Evolutionary conservation across 2,329 filamentous ascomycete genomes (phyloP).

Genomic region (Ceratocystis variospora): DNA sequence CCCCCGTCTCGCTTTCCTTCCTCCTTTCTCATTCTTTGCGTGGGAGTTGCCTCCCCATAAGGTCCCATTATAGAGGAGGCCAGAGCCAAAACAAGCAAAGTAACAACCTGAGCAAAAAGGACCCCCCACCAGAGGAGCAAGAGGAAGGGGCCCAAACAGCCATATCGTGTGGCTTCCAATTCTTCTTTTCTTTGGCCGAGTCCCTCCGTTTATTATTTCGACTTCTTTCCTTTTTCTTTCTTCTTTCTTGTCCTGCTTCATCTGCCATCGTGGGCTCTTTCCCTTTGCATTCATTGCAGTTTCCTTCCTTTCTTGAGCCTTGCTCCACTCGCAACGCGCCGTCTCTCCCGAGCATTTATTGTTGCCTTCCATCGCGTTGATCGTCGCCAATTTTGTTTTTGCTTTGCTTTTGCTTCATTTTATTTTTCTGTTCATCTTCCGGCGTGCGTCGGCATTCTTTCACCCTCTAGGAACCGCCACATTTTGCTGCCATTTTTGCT

Average conservation of each 20-base stretch:
- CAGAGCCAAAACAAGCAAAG: constrained; percentile 8
- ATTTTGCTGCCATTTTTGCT: neutral
- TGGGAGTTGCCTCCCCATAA: neutral
- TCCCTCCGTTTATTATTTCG: constrained; percentile 2
- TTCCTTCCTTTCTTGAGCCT: constrained; percentile 20
- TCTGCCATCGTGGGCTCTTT: constrained; percentile 14
- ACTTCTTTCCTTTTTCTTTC: neutral
- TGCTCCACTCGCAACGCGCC: too few species aligned
- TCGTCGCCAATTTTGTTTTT: constrained; percentile 22
- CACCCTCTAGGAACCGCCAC: constrained; percentile 10
- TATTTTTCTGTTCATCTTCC: constrained; percentile 7
- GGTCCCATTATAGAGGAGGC: neutral
- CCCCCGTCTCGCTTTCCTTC: neutral
- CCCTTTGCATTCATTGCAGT: constrained; percentile 17
- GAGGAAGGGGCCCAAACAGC: constrained; percentile 7
- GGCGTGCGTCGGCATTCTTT: constrained; percentile 11
- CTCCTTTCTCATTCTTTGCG: neutral
- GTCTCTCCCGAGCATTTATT: constrained; percentile 20
- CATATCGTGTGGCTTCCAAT: neutral
- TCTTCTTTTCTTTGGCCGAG: neutral
- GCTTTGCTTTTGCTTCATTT: constrained; percentile 17
- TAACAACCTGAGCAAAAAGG: neutral
- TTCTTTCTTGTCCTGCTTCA: neutral
- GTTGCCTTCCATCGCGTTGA: constrained; percentile 21
- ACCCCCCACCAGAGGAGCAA: neutral